Evolutionary conservation across 768 basidiomycete genomes (phyloP).

Genomic region (Strobilomyces dryophilus): DNA sequence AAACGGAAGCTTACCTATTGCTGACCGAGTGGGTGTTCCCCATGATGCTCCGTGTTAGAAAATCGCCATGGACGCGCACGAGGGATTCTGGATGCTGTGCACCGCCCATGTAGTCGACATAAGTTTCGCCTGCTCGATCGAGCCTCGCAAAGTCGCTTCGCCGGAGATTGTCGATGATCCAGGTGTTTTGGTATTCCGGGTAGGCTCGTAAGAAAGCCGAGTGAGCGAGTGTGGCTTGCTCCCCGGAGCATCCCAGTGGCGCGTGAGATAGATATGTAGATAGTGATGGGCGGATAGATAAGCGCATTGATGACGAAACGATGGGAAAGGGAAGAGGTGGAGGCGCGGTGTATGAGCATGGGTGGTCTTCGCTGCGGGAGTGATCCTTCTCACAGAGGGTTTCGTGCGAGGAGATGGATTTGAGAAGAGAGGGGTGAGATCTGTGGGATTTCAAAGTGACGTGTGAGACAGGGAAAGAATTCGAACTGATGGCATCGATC

Average conservation of each 20-base stretch:
- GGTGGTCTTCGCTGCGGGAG: constrained; percentile 8
- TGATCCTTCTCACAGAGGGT: constrained; percentile 33
- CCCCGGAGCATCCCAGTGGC: constrained; percentile 21
- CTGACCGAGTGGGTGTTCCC: constrained; percentile 86
- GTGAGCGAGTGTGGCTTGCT: constrained; percentile 42
- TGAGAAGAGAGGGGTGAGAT: constrained; percentile 32
- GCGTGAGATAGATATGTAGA: constrained; percentile 28
- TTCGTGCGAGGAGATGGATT: constrained; percentile 38
- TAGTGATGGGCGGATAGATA: constrained; percentile 6
- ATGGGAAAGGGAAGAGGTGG: neutral
- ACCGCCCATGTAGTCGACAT: constrained; percentile 86
- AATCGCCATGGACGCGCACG: constrained; percentile 63
- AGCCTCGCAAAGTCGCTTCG: constrained; percentile 58
- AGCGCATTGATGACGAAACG: neutral
- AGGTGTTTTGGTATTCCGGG: constrained; percentile 61
- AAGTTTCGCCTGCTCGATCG: constrained; percentile 62
- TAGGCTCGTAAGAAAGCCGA: constrained; percentile 41
- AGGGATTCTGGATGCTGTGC: constrained; percentile 77
- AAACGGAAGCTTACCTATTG: constrained; percentile 49
- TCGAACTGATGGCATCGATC: constrained; percentile 3
- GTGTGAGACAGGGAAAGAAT: constrained; percentile 26
- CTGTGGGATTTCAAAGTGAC: constrained; percentile 39
- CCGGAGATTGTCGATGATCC: constrained; percentile 67
- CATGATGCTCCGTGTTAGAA: constrained; percentile 61
- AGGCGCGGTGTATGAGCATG: neutral